A percentile compares a stretch with the other conserved stretches of the same genome.
Conservation (phyloP, 176 grass and related monocot genomes). For the Oryza officinalis region DNA sequence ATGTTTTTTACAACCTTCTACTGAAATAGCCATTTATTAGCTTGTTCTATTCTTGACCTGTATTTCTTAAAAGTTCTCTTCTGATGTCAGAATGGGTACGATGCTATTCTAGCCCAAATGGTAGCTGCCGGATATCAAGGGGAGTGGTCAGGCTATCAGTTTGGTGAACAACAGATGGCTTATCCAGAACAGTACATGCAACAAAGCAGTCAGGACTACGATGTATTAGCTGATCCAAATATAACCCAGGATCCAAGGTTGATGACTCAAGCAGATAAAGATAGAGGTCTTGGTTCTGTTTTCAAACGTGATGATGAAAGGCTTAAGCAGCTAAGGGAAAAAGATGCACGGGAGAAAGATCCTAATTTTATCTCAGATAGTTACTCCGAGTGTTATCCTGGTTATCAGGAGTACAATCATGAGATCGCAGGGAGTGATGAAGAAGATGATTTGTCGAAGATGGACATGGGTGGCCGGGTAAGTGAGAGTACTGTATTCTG, state of each 20-base stretch:
- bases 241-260: constrained; percentile 63
- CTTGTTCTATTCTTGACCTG: background rate
- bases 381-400: constrained; percentile 99
- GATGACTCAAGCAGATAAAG: constrained; percentile 83
- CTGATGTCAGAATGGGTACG: constrained; percentile 73
- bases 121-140: constrained; percentile 75
- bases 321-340: constrained; percentile 85
- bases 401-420: constrained; percentile 88
- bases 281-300: constrained; percentile 89
- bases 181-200: constrained; percentile 83
- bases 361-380: constrained; percentile 99
- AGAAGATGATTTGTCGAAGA: constrained; percentile 93
- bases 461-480: constrained; percentile 99
- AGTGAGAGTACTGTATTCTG: constrained; percentile 28
- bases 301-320: constrained; percentile 94
- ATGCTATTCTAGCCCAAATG: constrained; percentile 86
- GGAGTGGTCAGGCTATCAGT: constrained; percentile 75
- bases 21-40: background rate
- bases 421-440: constrained; percentile 86
- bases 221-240: constrained; percentile 56
- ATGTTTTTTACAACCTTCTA: constrained; percentile 5
- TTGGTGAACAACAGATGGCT: constrained; percentile 64
- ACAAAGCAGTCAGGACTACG: constrained; percentile 64
- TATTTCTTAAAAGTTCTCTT: constrained; percentile 27
- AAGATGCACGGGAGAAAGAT: constrained; percentile 84